These are phyloP conservation scores for Nicotiana sylvestris DNA, from an alignment of 257 asterid genomes.

Conservation along the genomic window DNA sequence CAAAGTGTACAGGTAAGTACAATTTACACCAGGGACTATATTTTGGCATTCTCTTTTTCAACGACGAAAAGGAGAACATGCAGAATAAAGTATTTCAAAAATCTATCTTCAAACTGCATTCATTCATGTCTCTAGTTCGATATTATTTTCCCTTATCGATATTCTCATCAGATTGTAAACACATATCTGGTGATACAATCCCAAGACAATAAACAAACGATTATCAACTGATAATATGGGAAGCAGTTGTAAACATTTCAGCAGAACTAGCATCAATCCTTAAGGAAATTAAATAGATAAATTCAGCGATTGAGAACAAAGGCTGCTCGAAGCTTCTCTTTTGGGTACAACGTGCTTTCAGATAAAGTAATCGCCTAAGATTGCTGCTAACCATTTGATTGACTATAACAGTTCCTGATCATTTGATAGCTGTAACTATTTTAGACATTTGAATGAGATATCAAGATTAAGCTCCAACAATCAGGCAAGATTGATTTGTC, in stretches of 20 bases:
- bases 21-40: background rate
- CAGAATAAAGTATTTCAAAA: background rate
- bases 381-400: background rate
- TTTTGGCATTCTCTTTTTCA: background rate
- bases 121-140: background rate
- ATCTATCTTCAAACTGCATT: background rate
- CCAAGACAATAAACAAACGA: background rate
- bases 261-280: background rate
- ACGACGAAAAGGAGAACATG: background rate
- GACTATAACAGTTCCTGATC: background rate
- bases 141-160: background rate
- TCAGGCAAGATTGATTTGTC: constrained; percentile 2
- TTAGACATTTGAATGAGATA: background rate
- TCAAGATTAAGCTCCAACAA: background rate
- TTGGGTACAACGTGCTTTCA: background rate
- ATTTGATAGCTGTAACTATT: background rate
- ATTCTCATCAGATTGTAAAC: background rate
- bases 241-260: constrained; percentile 3
- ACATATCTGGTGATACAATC: background rate
- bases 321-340: background rate
- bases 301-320: background rate
- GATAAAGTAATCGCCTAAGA: background rate
- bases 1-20: background rate
- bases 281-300: background rate
- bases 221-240: constrained; percentile 1